phyloP scores from a whole-genome alignment of 768 basidiomycete genomes.

The Cubamyces sp. region DNA sequence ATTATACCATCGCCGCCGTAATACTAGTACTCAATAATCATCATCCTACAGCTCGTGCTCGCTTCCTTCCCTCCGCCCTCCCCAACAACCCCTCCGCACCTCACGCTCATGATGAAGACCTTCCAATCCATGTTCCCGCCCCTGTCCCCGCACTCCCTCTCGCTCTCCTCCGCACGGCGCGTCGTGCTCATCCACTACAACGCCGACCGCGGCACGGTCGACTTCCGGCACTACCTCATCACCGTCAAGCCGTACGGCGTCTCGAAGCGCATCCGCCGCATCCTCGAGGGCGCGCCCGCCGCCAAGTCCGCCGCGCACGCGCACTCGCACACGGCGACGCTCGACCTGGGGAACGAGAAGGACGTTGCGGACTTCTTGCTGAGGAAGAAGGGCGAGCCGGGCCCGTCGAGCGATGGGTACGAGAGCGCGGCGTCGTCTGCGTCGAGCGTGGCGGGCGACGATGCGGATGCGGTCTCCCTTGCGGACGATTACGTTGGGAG shows the following conservation, averaged over 20 bases:
- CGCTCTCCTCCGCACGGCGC: slow-evolving; percentile 87
- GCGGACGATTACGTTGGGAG: slow-evolving; percentile 94
- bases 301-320: slow-evolving; percentile 40
- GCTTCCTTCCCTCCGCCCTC: slow-evolving; percentile 82
- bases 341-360: slow-evolving; percentile 87
- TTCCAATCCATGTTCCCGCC: slow-evolving; percentile 98
- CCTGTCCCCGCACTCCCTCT: slow-evolving; percentile 78
- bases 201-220: slow-evolving; percentile 80
- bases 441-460: slow-evolving; percentile 84
- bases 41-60: slow-evolving; percentile 75
- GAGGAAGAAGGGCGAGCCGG: slow-evolving; percentile 64
- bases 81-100: slow-evolving; percentile 77
- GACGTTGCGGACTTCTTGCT: slow-evolving; percentile 97
- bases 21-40: background rate
- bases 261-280: slow-evolving; percentile 85
- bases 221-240: slow-evolving; percentile 94
- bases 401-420: slow-evolving; percentile 63
- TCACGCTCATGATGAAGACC: slow-evolving; percentile 91
- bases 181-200: slow-evolving; percentile 95
- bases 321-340: slow-evolving; percentile 45
- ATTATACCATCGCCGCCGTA: background rate
- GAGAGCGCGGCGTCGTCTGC: slow-evolving; percentile 82
- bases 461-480: slow-evolving; percentile 78
- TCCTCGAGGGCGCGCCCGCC: slow-evolving; percentile 67
- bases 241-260: slow-evolving; percentile 94